Evolutionary conservation across 371 early-diverging fungal genomes (phyloP).

Genomic region (Rhizopus sp.): DNA sequence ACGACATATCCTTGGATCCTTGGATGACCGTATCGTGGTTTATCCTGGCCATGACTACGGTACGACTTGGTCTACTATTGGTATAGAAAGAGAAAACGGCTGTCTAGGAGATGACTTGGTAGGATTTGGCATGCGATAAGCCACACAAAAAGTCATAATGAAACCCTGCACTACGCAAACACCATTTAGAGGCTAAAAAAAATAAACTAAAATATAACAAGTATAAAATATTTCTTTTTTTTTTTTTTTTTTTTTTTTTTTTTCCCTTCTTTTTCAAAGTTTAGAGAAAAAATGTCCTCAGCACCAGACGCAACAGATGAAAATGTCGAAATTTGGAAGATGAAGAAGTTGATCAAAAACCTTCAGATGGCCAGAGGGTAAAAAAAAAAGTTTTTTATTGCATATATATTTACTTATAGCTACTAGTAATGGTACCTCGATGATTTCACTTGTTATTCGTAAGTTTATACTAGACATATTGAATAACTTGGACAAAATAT

Average conservation of each 20-base stretch:
- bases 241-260: slow-evolving; percentile 5
- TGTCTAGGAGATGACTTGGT: slow-evolving; percentile 55
- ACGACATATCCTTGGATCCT: slow-evolving; percentile 50
- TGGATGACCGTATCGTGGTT: slow-evolving; percentile 74
- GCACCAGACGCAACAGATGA: slow-evolving; percentile 52
- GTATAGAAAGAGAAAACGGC: slow-evolving; percentile 58
- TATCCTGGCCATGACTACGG: slow-evolving; percentile 91
- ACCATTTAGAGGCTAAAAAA: background rate
- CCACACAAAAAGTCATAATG: background rate
- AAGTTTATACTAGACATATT: slow-evolving; percentile 20
- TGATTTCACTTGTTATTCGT: slow-evolving; percentile 99
- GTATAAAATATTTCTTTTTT: background rate
- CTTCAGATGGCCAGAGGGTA: slow-evolving; percentile 96
- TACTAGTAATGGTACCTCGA: slow-evolving; percentile 97
- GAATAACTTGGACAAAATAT: background rate
- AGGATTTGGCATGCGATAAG: slow-evolving; percentile 40
- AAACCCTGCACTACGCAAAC: background rate
- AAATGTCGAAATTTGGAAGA: slow-evolving; percentile 96
- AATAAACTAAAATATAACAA: background rate
- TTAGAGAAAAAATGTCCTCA: slow-evolving; percentile 13
- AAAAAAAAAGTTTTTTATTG: slow-evolving; percentile 6
- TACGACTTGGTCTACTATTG: slow-evolving; percentile 75
- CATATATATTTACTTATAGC: slow-evolving; percentile 3
- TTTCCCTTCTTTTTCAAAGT: background rate
- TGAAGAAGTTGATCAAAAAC: slow-evolving; percentile 96